These are phyloP conservation scores for Exophiala sp. DNA, from an alignment of 2,329 filamentous ascomycete genomes.

Conservation along the genomic window DNA sequence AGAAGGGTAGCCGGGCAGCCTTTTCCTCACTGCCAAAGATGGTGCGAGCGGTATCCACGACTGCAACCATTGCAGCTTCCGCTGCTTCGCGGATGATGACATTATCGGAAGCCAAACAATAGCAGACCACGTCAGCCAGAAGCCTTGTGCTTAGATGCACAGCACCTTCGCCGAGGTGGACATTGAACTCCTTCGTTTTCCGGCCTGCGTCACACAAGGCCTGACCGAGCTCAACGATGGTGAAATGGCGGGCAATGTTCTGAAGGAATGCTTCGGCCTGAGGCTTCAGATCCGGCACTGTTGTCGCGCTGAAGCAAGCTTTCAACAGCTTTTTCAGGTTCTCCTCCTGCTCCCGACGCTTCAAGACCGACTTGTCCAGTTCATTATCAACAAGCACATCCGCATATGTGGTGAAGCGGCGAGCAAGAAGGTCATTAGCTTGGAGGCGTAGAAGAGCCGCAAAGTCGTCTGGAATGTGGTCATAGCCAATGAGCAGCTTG, in stretches of 20 bases:
- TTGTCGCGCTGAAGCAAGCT: slow-evolving; percentile 77
- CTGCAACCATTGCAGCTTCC: slow-evolving; percentile 67
- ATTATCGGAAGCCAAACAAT: slow-evolving; percentile 82
- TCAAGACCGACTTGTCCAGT: slow-evolving; percentile 72
- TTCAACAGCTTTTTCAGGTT: slow-evolving; percentile 82
- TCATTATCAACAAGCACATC: slow-evolving; percentile 67
- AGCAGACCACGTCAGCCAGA: slow-evolving; percentile 81
- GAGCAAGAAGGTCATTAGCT: slow-evolving; percentile 72
- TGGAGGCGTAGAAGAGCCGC: slow-evolving; percentile 78
- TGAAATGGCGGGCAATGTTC: slow-evolving; percentile 82
- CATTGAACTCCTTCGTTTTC: slow-evolving; percentile 70
- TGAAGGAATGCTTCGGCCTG: slow-evolving; percentile 69
- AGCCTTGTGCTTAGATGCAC: slow-evolving; percentile 80
- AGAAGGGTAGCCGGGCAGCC: slow-evolving; percentile 74
- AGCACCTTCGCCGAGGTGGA: slow-evolving; percentile 77
- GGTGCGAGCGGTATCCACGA: slow-evolving; percentile 67
- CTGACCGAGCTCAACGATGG: slow-evolving; percentile 79
- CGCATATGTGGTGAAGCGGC: slow-evolving; percentile 64
- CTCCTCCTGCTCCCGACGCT: slow-evolving; percentile 77
- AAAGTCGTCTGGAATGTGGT: slow-evolving; percentile 84
- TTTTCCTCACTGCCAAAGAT: slow-evolving; percentile 72
- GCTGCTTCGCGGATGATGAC: slow-evolving; percentile 74
- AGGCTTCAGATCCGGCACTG: slow-evolving; percentile 70
- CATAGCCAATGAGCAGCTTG: slow-evolving; percentile 82
- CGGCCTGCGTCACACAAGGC: slow-evolving; percentile 78